Base-by-base conservation (phyloP, 805 yeast genomes). In the Wickerhamiella dianesei region DNA sequence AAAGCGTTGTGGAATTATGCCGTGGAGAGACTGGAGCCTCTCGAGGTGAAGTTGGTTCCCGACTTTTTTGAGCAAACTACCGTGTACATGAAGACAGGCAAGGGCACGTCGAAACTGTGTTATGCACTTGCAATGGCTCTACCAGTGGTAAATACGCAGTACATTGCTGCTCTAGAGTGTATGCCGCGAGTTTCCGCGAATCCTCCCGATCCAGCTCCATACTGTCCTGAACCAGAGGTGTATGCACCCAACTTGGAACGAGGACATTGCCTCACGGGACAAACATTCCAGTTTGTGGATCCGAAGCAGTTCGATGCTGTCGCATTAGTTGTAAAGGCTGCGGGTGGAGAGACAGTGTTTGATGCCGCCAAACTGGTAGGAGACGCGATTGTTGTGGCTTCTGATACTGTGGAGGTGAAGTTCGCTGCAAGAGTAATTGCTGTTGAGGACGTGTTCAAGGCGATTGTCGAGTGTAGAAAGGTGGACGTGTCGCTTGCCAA, bases 121-220 rank as follows among this genome's bases (percentile, higher is more conserved):
- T 61, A 57, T 16, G 71, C 72, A 0, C 46, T 68, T 46, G 53
- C 62, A 16, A 44, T 49, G 5, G 55, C 52, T 8, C 52, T 66
- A 0, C 67, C 69, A 1, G 51, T 69, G 2, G 61, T 62, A 2
- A 52, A 50, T 12, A 44, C 46, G 5, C 58, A 51, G 1, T 66
- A 50, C 45, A 46, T 56, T 1, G 41, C 49, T 2, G 56, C 51
- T 4, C 51, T 51, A 3, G 37, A 20, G 14, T 35, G 54, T 40
- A 48, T 52, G 21, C 18, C 37, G 2, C 50, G 59, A 37, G 61
- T 56, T 48, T 55, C 56, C 13, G 40, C 13, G 2, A 47, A 45
- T 20, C 41, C 60, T 20, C 69, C 69, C 2, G 56, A 59, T 19
- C 47, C 51, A 18, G 43, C 50, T 0, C 46, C 52, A 9, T 65